A percentile compares a stretch with the other conserved stretches of the same genome.
phyloP scores from a whole-genome alignment of 148 eudicot genomes.

The Hydrangea macrophylla region DNA sequence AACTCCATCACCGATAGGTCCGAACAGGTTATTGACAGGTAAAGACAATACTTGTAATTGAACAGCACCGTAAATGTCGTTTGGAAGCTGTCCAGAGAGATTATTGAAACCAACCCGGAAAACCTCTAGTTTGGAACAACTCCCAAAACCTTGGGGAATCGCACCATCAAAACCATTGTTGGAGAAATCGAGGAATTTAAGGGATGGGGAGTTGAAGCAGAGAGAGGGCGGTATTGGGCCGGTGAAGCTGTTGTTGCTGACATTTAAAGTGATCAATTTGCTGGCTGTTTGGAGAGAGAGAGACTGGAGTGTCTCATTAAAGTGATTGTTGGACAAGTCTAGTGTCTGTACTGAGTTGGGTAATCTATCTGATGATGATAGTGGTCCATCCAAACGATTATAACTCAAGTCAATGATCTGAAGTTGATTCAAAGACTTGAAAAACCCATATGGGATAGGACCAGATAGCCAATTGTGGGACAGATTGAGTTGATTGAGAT shows the following conservation, averaged over 20 bases:
- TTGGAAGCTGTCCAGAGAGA: constrained; percentile 24
- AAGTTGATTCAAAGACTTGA: constrained; percentile 15
- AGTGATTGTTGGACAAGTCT: constrained; percentile 34
- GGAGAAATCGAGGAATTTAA: constrained; percentile 28
- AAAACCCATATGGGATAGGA: constrained; percentile 19
- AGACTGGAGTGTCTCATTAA: constrained; percentile 17
- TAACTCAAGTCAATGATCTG: no score
- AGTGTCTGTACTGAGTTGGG: constrained; percentile 7
- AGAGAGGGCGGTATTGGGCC: constrained; percentile 28
- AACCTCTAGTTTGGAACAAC: constrained; percentile 19
- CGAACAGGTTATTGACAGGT: constrained; percentile 28
- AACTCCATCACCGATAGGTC: constrained; percentile 15
- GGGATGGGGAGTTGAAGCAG: constrained; percentile 14
- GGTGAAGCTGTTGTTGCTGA: constrained; percentile 31
- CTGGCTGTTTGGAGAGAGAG: constrained; percentile 5
- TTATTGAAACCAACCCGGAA: constrained; percentile 31
- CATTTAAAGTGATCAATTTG: constrained; percentile 19
- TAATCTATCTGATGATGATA: neutral
- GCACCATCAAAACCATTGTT: constrained; percentile 22
- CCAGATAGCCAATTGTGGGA: constrained; percentile 22
- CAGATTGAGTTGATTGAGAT: constrained; percentile 20
- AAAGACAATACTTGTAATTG: constrained; percentile 19
- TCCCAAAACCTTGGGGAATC: constrained; percentile 23
- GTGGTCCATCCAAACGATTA: constrained; percentile 3
- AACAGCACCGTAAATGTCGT: constrained; percentile 7